A percentile compares a stretch with the other conserved stretches of the same genome.
Conservation (phyloP, 257 asterid species). For the Thymus quinquecostatus region DNA sequence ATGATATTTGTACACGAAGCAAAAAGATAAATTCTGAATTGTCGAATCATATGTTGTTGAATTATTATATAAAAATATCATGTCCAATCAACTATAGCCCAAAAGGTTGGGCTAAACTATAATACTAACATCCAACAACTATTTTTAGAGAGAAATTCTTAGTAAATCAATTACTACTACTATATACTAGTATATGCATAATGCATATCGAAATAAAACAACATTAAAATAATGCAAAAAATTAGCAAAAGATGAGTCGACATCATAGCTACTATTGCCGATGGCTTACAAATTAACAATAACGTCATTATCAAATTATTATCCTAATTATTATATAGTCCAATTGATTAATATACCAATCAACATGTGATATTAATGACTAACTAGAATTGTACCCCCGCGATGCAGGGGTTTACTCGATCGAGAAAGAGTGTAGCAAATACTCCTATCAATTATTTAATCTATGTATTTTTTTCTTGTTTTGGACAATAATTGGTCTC, state of each 20-base stretch:
- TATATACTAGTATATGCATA: too few species aligned
- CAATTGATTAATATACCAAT: neutral
- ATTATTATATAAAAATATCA: neutral
- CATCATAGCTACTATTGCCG: neutral
- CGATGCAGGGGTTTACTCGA: too few species aligned
- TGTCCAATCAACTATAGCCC: neutral
- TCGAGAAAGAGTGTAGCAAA: too few species aligned
- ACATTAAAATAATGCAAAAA: neutral
- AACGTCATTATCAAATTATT: neutral
- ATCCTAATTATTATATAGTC: neutral
- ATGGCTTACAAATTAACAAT: neutral
- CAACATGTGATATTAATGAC: neutral
- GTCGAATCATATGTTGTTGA: neutral
- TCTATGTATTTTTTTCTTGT: too few species aligned
- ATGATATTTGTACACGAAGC: neutral
- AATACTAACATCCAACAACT: neutral
- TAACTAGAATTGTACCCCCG: too few species aligned
- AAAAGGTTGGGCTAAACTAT: neutral
- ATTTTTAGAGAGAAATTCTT: neutral
- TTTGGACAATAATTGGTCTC: too few species aligned
- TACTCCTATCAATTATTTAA: too few species aligned
- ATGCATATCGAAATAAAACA: neutral
- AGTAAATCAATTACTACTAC: neutral
- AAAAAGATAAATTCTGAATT: neutral
- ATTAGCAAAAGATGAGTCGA: neutral